Conservation (phyloP, 805 yeast species). For the Starmerella floricola region DNA sequence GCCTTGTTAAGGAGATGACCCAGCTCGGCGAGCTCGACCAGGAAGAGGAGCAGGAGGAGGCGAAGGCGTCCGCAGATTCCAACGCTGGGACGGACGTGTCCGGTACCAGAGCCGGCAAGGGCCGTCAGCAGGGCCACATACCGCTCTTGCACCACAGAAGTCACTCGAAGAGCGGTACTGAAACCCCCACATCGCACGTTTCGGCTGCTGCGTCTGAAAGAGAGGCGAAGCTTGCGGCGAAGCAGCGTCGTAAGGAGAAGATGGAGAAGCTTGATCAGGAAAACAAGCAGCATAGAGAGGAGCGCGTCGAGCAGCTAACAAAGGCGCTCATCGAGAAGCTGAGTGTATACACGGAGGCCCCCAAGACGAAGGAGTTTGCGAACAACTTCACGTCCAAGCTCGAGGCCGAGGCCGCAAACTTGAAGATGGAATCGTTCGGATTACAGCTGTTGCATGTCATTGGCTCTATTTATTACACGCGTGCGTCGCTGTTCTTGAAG, state of each 20-base stretch:
- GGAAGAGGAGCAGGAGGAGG: constrained; percentile 26
- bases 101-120: background rate
- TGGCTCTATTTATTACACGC: constrained; percentile 63
- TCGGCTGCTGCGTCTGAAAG: constrained; percentile 6
- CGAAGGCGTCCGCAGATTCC: constrained; percentile 15
- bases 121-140: background rate
- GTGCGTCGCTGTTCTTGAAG: constrained; percentile 60
- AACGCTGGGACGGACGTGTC: background rate
- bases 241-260: constrained; percentile 25
- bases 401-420: constrained; percentile 71
- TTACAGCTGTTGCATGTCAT: constrained; percentile 67
- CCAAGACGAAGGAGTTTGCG: constrained; percentile 48
- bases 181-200: background rate
- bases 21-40: constrained; percentile 44
- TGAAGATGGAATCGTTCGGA: constrained; percentile 93
- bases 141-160: constrained; percentile 3
- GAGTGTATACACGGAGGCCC: constrained; percentile 54
- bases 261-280: constrained; percentile 35
- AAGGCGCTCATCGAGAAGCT: constrained; percentile 62
- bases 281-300: constrained; percentile 28
- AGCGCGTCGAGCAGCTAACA: constrained; percentile 47
- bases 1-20: constrained; percentile 63
- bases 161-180: background rate
- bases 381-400: constrained; percentile 51
- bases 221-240: constrained; percentile 27